Percentiles rank a stretch among this genome's conserved stretches.
phyloP scores from a whole-genome alignment of 495 filamentous ascomycete genomes.

The Filosporella fistucella region DNA sequence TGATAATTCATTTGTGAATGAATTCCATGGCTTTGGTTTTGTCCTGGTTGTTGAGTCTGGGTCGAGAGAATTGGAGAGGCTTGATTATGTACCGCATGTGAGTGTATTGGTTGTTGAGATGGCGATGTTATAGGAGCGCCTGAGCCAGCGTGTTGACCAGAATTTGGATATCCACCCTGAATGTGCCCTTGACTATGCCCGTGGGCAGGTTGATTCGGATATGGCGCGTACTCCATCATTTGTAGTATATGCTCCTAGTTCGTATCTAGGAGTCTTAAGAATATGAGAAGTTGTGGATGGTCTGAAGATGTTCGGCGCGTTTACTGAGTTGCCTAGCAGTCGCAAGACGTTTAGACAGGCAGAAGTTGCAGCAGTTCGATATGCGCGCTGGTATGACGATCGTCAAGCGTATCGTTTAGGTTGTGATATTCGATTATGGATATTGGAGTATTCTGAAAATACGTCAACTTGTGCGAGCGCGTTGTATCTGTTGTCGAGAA shows the following conservation, averaged over 20 bases:
- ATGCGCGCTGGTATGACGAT: too few species aligned
- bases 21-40: slow-evolving; percentile 50
- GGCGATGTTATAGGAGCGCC: slow-evolving; percentile 51
- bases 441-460: background rate
- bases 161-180: slow-evolving; percentile 38
- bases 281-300: slow-evolving; percentile 1
- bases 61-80: slow-evolving; percentile 61
- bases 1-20: slow-evolving; percentile 48
- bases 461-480: slow-evolving; percentile 14
- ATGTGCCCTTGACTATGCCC: slow-evolving; percentile 46
- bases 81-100: slow-evolving; percentile 46
- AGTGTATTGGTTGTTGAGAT: slow-evolving; percentile 48
- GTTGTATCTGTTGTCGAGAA: slow-evolving; percentile 20
- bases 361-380: too few species aligned
- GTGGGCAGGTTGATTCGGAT: slow-evolving; percentile 54
- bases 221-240: slow-evolving; percentile 70
- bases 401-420: background rate
- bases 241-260: slow-evolving; percentile 22
- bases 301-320: slow-evolving; percentile 1
- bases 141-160: slow-evolving; percentile 37
- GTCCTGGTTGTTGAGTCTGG: slow-evolving; percentile 48
- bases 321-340: slow-evolving; percentile 1
- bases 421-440: background rate
- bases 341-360: background rate
- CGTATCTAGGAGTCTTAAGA: slow-evolving; percentile 24